Percentiles rank a stretch among this genome's conserved stretches.
phyloP scores from a whole-genome alignment of 495 filamentous ascomycete genomes.

The Penicillium pancosmium region DNA sequence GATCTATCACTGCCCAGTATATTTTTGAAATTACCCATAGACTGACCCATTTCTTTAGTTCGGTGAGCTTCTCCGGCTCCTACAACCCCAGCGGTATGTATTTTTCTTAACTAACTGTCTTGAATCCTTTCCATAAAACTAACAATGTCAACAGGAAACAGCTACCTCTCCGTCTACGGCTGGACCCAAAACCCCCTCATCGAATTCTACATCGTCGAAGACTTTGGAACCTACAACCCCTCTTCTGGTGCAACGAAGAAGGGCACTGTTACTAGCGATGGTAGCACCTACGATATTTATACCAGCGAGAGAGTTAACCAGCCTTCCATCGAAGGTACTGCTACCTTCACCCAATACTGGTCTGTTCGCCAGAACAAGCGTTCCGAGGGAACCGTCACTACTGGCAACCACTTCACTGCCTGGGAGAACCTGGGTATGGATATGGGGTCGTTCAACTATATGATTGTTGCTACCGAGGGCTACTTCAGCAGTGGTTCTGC shows the following conservation, averaged over 20 bases:
- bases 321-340: constrained; percentile 60
- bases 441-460: constrained; percentile 59
- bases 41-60: constrained; percentile 27
- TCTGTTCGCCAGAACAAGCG: constrained; percentile 58
- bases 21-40: not conserved
- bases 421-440: constrained; percentile 54
- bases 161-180: constrained; percentile 64
- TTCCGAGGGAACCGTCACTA: constrained; percentile 54
- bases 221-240: constrained; percentile 59
- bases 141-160: constrained; percentile 44
- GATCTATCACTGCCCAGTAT: not conserved
- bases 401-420: constrained; percentile 63
- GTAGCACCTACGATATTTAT: constrained; percentile 66
- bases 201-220: constrained; percentile 68
- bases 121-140: not conserved
- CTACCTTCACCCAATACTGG: constrained; percentile 66
- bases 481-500: constrained; percentile 57
- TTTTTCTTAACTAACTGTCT: no score
- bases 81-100: constrained; percentile 46
- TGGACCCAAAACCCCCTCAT: constrained; percentile 64
- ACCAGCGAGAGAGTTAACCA: constrained; percentile 59
- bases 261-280: constrained; percentile 61
- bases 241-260: constrained; percentile 45
- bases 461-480: constrained; percentile 63
- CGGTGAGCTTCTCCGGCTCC: constrained; percentile 56